Base-by-base conservation (phyloP, 805 yeast species). In the Saccharomycopsis lassenensis region DNA sequence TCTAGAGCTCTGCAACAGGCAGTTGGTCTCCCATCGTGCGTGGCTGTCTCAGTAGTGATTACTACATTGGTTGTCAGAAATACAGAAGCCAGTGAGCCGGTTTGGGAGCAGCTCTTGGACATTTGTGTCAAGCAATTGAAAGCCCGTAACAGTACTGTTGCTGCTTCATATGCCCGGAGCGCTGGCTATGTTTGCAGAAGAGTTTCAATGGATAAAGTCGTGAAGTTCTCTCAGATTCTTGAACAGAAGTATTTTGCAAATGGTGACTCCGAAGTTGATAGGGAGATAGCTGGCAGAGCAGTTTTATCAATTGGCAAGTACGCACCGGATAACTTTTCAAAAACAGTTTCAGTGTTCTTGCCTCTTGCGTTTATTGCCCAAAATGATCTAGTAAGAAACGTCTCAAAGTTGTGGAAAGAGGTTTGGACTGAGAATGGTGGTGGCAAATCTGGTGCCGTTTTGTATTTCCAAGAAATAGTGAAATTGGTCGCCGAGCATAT, bases 1-100 rank as follows among this genome's bases (percentile, higher is more conserved):
- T 67, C 69, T 6, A 20, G 27, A 26, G 27, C 16, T 50, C 57
- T 15, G 69, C 84, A 2, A 70, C 83, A 6, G 38, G 71, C 93
- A 0, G 82, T 87, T 15, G 97, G 97, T 0, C 61, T 91, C 10
- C 96, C 97, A 0, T 84, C 96, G 0, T 85, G 89, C 50, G 85
- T 82, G 0, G 84, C 87, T 17, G 86, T 89, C 0, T 72, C 94
- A 4, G 69, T 75, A 43, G 77, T 86, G 0, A 54, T 87, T 7
- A 83, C 78, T 5, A 66, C 72, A 14, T 53, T 85, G 31, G 44
- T 68, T 12, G 48, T 58, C 2, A 57, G 61, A 39, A 28, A 42
- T 23, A 12, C 24, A 7, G 61, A 73, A 0, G 50, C 54, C 5
- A 49, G 67, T 6, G 50, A 51, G n/a, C 65, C 67, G 1, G 70